Conservation (phyloP, 345 rosid genomes). For the Euphorbia lathyris region DNA sequence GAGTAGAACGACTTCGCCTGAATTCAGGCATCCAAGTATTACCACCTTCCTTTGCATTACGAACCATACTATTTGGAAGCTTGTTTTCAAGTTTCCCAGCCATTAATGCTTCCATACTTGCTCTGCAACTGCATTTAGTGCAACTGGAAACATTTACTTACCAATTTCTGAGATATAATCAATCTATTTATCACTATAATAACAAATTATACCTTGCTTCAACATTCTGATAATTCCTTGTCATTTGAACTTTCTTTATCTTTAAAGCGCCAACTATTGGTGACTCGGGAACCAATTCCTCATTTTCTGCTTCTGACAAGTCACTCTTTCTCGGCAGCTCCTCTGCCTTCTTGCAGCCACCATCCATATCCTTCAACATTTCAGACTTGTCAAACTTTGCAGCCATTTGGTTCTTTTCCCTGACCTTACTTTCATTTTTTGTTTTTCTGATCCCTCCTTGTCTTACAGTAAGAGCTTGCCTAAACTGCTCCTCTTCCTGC, state of each 20-base stretch:
- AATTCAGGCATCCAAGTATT: conserved; percentile 47
- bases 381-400: conserved; percentile 51
- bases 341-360: conserved; percentile 44
- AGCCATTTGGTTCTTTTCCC: conserved; percentile 59
- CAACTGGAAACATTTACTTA: background rate
- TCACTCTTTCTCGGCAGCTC: conserved; percentile 51
- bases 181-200: background rate
- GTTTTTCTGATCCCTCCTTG: conserved; percentile 73
- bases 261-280: conserved; percentile 34
- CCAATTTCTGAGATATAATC: background rate
- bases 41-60: conserved; percentile 44
- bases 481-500: conserved; percentile 73
- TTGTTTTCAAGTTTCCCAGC: conserved; percentile 47
- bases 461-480: conserved; percentile 68
- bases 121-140: conserved; percentile 40
- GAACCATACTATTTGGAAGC: conserved; percentile 30
- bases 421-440: conserved; percentile 58
- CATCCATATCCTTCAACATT: conserved; percentile 45
- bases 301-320: conserved; percentile 72
- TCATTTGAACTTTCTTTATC: conserved; percentile 45
- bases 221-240: conserved; percentile 49
- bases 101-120: conserved; percentile 34
- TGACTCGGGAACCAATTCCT: conserved; percentile 39
- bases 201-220: conserved; percentile 55
- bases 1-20: conserved; percentile 70